Base-by-base conservation (phyloP, 2,329 filamentous ascomycete species). In the Monilinia aucupariae region DNA sequence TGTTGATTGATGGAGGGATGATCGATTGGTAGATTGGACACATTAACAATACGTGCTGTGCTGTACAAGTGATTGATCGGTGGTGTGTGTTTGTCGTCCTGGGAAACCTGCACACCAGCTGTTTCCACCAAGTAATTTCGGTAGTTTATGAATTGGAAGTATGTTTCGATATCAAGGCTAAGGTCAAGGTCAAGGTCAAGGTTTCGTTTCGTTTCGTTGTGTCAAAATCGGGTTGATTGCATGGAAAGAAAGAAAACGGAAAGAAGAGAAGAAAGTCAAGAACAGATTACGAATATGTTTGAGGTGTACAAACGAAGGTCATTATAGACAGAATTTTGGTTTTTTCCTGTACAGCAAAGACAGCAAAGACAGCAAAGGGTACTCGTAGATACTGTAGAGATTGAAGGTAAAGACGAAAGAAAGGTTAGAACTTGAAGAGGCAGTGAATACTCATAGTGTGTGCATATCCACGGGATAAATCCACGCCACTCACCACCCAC, bases 71-170 rank as follows among this genome's bases (percentile, higher is more conserved):
- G 52, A 45, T 45, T 30, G 12, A 32, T 55, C 39, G 53, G 22
- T 34, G 37, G 13, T 4, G 17, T 45, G 15, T 32, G 25, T 43
- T 45, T 39, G 27, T 17, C 41, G 22, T 61, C 39, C 49, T 53
- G 59, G 58, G 49, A 61, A 47, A 47, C 20, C n/a, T 22, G 39
- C 17, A 30, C 41, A 45, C 13, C 12, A 20, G 27, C 39, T 56
- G 4, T 45, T 43, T n/a, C 34, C 41, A 39, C 5, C 34, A 43
- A 51, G 34, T 52, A 60, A 60, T 60, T 52, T 60, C 58, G 47
- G 47, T 22, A 32, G 58, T 37, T 30, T n/a, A 7, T 39, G 17
- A n/a, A 22, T 39, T 52, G 20, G 34, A 20, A 51, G 32, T 12
- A 60, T 22, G 12, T 60, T 20, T 20, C 9, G 2, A 8, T 39